Base-by-base conservation (phyloP, 257 asterid species). In the Cynanchum wilfordii region DNA sequence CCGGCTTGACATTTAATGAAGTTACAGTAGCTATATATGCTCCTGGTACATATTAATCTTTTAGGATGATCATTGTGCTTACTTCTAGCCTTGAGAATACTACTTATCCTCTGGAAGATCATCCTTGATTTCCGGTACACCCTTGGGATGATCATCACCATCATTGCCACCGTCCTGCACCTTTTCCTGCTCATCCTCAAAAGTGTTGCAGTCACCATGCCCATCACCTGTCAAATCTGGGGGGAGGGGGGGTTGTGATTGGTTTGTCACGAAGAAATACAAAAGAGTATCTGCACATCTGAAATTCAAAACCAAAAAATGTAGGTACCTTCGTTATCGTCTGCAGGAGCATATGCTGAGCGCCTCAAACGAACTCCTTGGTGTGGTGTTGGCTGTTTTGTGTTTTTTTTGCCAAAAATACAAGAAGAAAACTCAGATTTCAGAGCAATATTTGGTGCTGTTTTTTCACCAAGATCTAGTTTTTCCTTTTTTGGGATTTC, bases 311-410 rank as follows among this genome's bases (percentile, higher is more conserved):
- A 29, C 1, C n/a, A 12, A 10, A 7, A 8, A 9, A 36, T 0
- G 69, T 0, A 38, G 6, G 63, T 75, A 87, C 95, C 95, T 88
- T 84, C 89, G 45, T 56, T 84, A 17, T 29, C 86, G 9, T 68
- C 84, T 68, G 83, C 65, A 71, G 67, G 83, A 7, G 90, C 86
- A 76, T 89, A 85, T 42, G 82, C 82, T 20, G 96, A 85, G 69
- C 87, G 87, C n/a, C 83, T 79, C 45, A 90, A 59, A 52, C 89
- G 90, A 57, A 77, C 72, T 77, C 85, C 96, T n/a, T 83, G 90
- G 75, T 91, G 94, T 8, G 89, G 95, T 19, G 93, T 83, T 9
- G 96, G 97, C 97, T 89, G 85, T 47, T 5, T 29, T 29, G 10
- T 27, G 27, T 30, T 24, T 40, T 20, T 30, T 24, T 40, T 20